Evolutionary conservation across 441 rosid species (phyloP).

Genomic region (Arabidopsis lyrata): DNA sequence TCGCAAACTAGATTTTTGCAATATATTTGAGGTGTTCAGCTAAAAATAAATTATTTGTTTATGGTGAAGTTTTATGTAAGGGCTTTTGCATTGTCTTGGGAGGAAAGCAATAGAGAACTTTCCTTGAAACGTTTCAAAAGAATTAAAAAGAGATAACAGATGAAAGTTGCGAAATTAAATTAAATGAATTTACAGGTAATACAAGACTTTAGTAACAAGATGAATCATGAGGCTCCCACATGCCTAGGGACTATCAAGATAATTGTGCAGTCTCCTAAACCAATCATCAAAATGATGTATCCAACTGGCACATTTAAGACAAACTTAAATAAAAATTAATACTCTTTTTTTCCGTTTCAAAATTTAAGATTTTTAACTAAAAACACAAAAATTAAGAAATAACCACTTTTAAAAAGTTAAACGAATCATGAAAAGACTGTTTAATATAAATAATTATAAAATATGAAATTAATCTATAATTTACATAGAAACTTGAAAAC

Average conservation of each 20-base stretch:
- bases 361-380: too few relatives aligned
- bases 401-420: too few relatives aligned
- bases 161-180: not conserved
- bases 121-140: not conserved
- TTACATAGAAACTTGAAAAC: too few relatives aligned
- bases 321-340: too few relatives aligned
- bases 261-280: not conserved
- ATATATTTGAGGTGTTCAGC: not conserved
- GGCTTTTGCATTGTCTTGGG: not conserved
- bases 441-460: too few relatives aligned
- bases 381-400: too few relatives aligned
- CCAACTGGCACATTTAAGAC: not conserved
- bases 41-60: not conserved
- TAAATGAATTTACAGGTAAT: slow-evolving; percentile 18
- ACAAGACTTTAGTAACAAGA: slow-evolving; percentile 4
- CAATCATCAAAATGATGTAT: slow-evolving; percentile 19
- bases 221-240: slow-evolving; percentile 29
- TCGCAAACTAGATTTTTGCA: not conserved
- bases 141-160: not conserved
- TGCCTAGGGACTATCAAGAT: not conserved
- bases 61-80: not conserved
- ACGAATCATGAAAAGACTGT: too few relatives aligned
- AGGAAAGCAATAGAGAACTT: not conserved
- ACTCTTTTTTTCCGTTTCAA: too few relatives aligned
- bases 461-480: too few relatives aligned